Percentiles rank a stretch among this genome's conserved stretches.
These are phyloP conservation scores for Globisporangium takayamanum DNA, from an alignment of 352 stramenopile genomes.

Conservation along the genomic window DNA sequence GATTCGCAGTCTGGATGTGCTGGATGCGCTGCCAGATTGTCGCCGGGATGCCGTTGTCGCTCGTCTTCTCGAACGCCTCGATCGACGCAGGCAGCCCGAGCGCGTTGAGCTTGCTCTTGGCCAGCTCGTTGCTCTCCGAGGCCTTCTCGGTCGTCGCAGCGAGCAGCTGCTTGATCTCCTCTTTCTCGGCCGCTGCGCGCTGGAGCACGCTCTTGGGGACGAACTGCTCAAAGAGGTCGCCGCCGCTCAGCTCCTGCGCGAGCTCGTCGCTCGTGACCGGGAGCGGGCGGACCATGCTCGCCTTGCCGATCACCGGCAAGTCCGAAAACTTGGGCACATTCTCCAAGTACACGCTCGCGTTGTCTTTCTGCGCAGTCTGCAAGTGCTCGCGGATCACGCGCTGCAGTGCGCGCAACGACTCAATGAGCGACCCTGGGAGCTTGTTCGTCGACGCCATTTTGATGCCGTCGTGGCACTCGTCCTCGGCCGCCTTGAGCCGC, in stretches of 20 bases:
- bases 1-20: conserved; percentile 30
- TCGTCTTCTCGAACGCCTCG: conserved; percentile 67
- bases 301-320: conserved; percentile 50
- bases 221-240: conserved; percentile 69
- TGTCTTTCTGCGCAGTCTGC: conserved; percentile 63
- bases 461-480: conserved; percentile 47
- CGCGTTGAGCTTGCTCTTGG: conserved; percentile 43
- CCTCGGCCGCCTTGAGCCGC: conserved; percentile 43
- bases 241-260: conserved; percentile 38
- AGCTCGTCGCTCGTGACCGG: conserved; percentile 42
- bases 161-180: conserved; percentile 43
- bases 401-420: conserved; percentile 53
- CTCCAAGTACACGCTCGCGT: conserved; percentile 76
- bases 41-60: conserved; percentile 44
- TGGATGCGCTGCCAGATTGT: conserved; percentile 53
- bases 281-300: conserved; percentile 60
- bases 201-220: conserved; percentile 49
- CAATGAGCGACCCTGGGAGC: conserved; percentile 41
- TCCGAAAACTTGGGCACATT: conserved; percentile 57
- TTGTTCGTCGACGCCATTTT: conserved; percentile 58
- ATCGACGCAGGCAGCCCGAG: conserved; percentile 70
- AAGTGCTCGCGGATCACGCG: conserved; percentile 51
- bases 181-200: conserved; percentile 36
- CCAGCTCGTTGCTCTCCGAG: conserved; percentile 36
- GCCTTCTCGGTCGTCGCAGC: conserved; percentile 33